phyloP scores from a whole-genome alignment of 139 green algal species.

The Chlorella ohadii region DNA sequence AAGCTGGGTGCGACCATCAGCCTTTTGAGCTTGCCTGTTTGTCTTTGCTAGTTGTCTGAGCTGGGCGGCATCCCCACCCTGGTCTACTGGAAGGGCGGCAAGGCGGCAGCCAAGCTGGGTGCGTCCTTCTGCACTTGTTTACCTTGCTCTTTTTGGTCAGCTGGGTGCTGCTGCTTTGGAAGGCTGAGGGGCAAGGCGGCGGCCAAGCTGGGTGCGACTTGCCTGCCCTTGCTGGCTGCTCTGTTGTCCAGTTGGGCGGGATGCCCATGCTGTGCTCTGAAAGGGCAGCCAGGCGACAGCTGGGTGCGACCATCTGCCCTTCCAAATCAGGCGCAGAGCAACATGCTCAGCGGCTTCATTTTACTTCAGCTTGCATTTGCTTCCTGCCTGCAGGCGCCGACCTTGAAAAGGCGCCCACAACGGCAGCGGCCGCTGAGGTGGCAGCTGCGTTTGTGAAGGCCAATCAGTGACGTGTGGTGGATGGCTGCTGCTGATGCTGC shows the following conservation, averaged over 20 bases:
- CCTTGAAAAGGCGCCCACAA: conserved; percentile 6
- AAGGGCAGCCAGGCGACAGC: not conserved
- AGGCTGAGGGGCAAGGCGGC: not conserved
- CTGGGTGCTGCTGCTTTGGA: no score
- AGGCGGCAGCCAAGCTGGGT: conserved; percentile 7
- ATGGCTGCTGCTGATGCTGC: no score
- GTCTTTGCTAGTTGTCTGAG: no score
- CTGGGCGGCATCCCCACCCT: conserved; percentile 19
- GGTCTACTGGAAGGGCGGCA: not conserved
- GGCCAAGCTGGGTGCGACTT: conserved; percentile 8
- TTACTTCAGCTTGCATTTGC: no score
- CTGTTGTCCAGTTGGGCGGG: conserved; percentile 11
- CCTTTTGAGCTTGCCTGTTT: not conserved
- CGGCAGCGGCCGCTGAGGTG: not conserved
- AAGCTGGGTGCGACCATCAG: not conserved
- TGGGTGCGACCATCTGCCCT: no score
- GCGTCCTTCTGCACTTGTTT: no score
- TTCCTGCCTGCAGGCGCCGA: conserved; percentile 4
- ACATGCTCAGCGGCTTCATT: no score
- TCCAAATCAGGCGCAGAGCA: no score
- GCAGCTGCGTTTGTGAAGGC: not conserved
- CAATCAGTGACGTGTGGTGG: no score
- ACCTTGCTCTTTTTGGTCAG: no score
- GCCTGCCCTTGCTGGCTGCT: no score
- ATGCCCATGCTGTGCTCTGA: conserved; percentile 7